Conservation (phyloP, 129 eudicot genomes). For the carrot (Daucus carota) region DH1_v3.0 NC_030387.2:10356501-10357000, state of each 20-base stretch:
- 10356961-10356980: constrained; percentile 95
- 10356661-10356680: neutral
- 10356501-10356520: neutral
- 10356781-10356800: no score
- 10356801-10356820: neutral
- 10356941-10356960: constrained; percentile 95
- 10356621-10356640: neutral
- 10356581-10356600: neutral
- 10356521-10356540: neutral
- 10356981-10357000: constrained; percentile 88
- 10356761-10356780: neutral
- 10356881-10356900: neutral
- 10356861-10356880: constrained; percentile 10
- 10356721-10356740: neutral
- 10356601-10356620: neutral
- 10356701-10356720: neutral
- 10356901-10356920: neutral
- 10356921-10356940: constrained; percentile 18
- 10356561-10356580: neutral
- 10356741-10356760: neutral
- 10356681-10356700: neutral
- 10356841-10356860: constrained; percentile 51
- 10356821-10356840: neutral
- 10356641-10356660: neutral
- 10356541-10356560: neutral